Percentiles rank a stretch among this genome's conserved stretches.
Evolutionary conservation across 805 yeast genomes (phyloP).

Genomic region (Jamesozyma hellenica): DNA sequence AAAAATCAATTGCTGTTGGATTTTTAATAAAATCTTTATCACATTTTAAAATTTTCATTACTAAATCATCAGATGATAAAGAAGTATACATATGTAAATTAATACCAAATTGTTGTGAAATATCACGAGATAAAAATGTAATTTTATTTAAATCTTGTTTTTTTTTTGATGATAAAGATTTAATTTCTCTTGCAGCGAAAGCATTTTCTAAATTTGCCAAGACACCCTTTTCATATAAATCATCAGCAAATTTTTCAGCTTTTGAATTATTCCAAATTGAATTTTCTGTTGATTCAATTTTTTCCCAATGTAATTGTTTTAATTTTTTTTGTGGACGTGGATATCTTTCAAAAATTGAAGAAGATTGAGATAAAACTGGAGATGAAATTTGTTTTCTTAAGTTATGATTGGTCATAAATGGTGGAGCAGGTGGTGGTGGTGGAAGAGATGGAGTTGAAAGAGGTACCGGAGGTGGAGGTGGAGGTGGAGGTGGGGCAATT

Average conservation of each 20-base stretch:
- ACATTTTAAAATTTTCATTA: conserved; percentile 65
- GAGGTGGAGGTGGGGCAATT: conserved; percentile 18
- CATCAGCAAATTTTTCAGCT: conserved; percentile 47
- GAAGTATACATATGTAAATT: conserved; percentile 71
- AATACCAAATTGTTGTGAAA: conserved; percentile 92
- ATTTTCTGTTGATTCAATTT: conserved; percentile 68
- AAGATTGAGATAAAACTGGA: conserved; percentile 29
- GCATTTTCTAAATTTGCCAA: conserved; percentile 74
- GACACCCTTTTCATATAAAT: conserved; percentile 65
- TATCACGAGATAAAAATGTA: conserved; percentile 67
- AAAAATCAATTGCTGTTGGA: conserved; percentile 71
- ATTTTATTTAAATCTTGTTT: conserved; percentile 44
- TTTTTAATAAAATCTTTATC: conserved; percentile 60
- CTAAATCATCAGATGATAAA: conserved; percentile 53
- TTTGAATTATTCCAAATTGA: conserved; percentile 78
- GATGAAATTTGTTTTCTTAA: conserved; percentile 16
- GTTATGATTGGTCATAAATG: conserved; percentile 7
- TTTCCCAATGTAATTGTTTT: conserved; percentile 96
- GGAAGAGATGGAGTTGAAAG: conserved; percentile 14
- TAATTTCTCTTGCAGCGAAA: conserved; percentile 72
- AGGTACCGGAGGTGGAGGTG: conserved; percentile 15
- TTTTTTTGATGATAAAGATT: conserved; percentile 39
- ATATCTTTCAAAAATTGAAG: conserved; percentile 35
- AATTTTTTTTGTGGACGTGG: conserved; percentile 68
- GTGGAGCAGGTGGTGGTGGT: conserved; percentile 31